phyloP scores from a whole-genome alignment of 495 filamentous ascomycete species.

The Pseudomonodictys pantanalensis region DNA sequence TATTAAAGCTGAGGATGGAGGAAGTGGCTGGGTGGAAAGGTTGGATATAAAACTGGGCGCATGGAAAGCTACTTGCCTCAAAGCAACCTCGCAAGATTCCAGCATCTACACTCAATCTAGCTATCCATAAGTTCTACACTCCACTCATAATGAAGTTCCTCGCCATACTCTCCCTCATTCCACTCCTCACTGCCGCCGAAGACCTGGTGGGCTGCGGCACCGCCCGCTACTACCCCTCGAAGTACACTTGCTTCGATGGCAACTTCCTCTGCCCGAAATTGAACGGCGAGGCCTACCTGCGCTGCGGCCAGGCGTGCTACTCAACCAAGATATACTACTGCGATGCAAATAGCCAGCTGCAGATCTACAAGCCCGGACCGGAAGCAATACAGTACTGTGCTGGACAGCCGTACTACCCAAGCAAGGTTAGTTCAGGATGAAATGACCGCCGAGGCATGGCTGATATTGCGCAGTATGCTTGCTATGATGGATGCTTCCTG shows the following conservation, averaged over 20 bases:
- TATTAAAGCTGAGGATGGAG: no score
- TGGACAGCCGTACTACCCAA: background rate
- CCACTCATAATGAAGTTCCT: background rate
- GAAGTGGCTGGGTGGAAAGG: no score
- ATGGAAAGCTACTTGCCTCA: no score
- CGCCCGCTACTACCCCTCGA: background rate
- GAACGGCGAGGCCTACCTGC: background rate
- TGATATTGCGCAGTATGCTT: background rate
- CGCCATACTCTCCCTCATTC: background rate
- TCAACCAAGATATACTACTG: background rate
- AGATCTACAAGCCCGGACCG: background rate
- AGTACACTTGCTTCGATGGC: slow-evolving; percentile 3
- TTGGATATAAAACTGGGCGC: no score
- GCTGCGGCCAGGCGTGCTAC: slow-evolving; percentile 2
- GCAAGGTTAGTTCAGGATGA: background rate
- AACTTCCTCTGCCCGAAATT: background rate
- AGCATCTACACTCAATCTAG: no score
- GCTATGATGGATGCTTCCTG: slow-evolving; percentile 3
- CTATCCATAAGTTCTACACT: background rate
- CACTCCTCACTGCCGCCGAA: slow-evolving; percentile 2
- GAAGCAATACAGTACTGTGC: background rate
- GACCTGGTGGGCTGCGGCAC: background rate
- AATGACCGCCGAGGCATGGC: background rate
- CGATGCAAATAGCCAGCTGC: background rate
- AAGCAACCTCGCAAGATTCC: no score